A percentile compares a stretch with the other conserved stretches of the same genome.
Evolutionary conservation across 129 eudicot species (phyloP).

Genomic region (Gnaphalium uliginosum): DNA sequence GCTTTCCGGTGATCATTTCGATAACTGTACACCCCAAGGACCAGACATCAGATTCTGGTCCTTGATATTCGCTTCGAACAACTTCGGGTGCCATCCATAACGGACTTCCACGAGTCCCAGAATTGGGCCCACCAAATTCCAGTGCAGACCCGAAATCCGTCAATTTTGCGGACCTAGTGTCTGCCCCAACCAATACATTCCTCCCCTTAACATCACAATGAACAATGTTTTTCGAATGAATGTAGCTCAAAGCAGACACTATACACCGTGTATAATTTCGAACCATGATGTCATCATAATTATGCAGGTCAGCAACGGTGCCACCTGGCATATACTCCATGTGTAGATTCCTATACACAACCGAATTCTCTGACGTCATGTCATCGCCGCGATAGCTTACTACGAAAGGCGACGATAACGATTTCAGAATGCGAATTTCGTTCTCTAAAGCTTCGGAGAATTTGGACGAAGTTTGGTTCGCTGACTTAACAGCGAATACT

Average conservation of each 20-base stretch:
- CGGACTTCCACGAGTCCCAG: conserved; percentile 67
- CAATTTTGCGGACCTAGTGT: conserved; percentile 48
- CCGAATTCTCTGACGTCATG: conserved; percentile 30
- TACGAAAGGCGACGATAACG: conserved; percentile 52
- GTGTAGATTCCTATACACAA: conserved; percentile 44
- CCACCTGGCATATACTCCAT: conserved; percentile 86
- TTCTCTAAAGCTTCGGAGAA: conserved; percentile 51
- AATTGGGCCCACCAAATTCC: neutral
- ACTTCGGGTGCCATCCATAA: conserved; percentile 96
- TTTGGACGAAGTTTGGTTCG: neutral
- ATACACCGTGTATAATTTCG: conserved; percentile 51
- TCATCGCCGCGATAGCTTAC: conserved; percentile 61
- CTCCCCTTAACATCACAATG: conserved; percentile 83
- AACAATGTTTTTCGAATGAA: conserved; percentile 51
- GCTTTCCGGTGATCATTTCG: conserved; percentile 78
- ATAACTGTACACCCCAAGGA: conserved; percentile 78
- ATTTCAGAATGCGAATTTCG: conserved; percentile 53
- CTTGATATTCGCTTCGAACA: conserved; percentile 65
- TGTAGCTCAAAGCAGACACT: conserved; percentile 51
- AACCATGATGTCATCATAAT: conserved; percentile 32
- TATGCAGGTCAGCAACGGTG: conserved; percentile 50
- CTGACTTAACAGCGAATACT: conserved; percentile 71
- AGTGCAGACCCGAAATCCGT: conserved; percentile 74
- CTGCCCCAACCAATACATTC: conserved; percentile 53
- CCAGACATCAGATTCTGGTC: conserved; percentile 79